Evolutionary conservation across 495 filamentous ascomycete species (phyloP).

Genomic region (Penicillium paxilli): DNA sequence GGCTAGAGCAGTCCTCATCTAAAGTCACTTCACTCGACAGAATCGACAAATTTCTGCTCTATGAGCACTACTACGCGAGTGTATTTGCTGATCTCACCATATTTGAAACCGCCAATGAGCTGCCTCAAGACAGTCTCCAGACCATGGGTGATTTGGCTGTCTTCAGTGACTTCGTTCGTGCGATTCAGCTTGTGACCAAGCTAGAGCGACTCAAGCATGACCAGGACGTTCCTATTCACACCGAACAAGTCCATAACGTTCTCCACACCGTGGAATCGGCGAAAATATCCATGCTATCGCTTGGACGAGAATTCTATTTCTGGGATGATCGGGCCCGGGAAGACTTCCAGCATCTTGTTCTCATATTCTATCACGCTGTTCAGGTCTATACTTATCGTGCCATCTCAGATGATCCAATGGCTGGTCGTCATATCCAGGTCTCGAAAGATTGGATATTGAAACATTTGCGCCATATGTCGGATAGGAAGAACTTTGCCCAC

Average conservation of each 20-base stretch:
- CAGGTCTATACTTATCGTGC: slow-evolving; percentile 11
- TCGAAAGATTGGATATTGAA: slow-evolving; percentile 6
- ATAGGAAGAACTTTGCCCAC: slow-evolving; percentile 1
- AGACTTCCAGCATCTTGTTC: slow-evolving; percentile 8
- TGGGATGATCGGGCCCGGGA: neutral
- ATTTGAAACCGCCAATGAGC: slow-evolving; percentile 11
- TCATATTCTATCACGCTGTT: slow-evolving; percentile 12
- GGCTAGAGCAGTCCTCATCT: slow-evolving; percentile 11
- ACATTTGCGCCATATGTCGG: neutral
- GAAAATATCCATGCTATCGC: neutral
- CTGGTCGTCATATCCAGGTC: neutral
- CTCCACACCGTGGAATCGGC: neutral
- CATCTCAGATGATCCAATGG: neutral
- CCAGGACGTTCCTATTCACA: neutral
- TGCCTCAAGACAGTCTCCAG: slow-evolving; percentile 2
- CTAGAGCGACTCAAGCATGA: slow-evolving; percentile 13
- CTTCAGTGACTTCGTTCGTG: slow-evolving; percentile 22
- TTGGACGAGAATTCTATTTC: slow-evolving; percentile 3
- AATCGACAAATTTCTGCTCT: slow-evolving; percentile 20
- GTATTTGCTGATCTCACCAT: slow-evolving; percentile 22
- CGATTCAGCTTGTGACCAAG: slow-evolving; percentile 20
- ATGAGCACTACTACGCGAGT: slow-evolving; percentile 25
- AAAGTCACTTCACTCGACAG: neutral
- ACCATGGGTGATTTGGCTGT: slow-evolving; percentile 17
- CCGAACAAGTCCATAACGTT: neutral